A percentile compares a stretch with the other conserved stretches of the same genome.
These are phyloP conservation scores for Ziziphus jujuba DNA, from an alignment of 306 rosid species.

Conservation along the genomic window DNA sequence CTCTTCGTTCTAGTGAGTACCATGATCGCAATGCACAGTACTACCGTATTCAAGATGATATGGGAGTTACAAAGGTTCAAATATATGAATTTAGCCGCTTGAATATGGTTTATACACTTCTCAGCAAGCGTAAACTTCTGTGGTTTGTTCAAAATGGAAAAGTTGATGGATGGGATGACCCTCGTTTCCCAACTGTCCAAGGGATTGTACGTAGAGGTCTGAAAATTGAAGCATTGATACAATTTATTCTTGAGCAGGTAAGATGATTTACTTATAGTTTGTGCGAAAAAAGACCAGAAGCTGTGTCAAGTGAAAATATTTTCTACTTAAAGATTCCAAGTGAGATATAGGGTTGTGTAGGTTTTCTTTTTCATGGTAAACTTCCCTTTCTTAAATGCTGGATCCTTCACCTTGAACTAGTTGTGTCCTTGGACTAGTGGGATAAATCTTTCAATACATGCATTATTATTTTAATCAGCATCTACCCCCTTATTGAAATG, in stretches of 20 bases:
- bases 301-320: neutral
- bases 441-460: neutral
- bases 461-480: neutral
- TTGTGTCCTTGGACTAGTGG: too few relatives aligned
- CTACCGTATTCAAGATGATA: conserved; percentile 74
- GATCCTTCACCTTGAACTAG: neutral
- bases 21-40: conserved; percentile 94
- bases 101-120: conserved; percentile 95
- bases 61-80: conserved; percentile 74
- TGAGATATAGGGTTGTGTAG: too few relatives aligned
- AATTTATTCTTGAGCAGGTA: conserved; percentile 94
- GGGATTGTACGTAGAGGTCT: conserved; percentile 94
- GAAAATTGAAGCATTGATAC: conserved; percentile 81
- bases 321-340: too few relatives aligned
- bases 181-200: conserved; percentile 91
- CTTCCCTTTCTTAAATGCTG: neutral
- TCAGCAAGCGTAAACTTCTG: conserved; percentile 89
- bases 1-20: conserved; percentile 94
- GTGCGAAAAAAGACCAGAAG: neutral
- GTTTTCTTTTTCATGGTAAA: neutral
- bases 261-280: neutral
- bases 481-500: neutral
- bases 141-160: conserved; percentile 94
- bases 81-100: conserved; percentile 87
- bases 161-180: conserved; percentile 98